Evolutionary conservation across 148 eudicot species (phyloP).

Genomic region (Vaccinium corymbosum): DNA sequence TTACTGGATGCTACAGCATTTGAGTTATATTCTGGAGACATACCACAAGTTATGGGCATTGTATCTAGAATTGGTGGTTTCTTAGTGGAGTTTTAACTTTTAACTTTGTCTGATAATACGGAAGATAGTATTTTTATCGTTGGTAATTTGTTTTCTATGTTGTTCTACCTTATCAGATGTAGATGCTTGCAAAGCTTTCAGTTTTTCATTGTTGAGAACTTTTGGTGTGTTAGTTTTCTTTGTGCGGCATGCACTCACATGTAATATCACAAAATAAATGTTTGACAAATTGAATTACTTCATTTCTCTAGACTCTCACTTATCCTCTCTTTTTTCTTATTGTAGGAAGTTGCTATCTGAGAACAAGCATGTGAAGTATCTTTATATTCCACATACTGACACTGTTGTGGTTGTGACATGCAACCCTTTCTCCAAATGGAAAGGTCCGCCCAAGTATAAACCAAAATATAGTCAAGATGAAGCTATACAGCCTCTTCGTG

Average conservation of each 20-base stretch:
- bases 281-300: neutral
- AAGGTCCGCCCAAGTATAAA: slow-evolving; percentile 62
- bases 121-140: neutral
- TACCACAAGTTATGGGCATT: neutral
- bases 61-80: neutral
- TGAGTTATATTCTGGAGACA: neutral
- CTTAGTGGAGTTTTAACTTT: neutral
- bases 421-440: slow-evolving; percentile 84
- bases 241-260: neutral
- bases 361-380: slow-evolving; percentile 93
- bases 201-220: neutral
- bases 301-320: slow-evolving; percentile 1
- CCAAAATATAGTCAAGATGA: slow-evolving; percentile 81
- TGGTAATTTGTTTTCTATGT: neutral
- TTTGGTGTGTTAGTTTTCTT: neutral
- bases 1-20: neutral
- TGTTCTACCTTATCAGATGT: neutral
- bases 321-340: slow-evolving; percentile 10
- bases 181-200: neutral
- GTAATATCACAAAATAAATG: neutral
- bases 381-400: slow-evolving; percentile 86
- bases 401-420: slow-evolving; percentile 92
- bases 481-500: slow-evolving; percentile 77
- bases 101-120: neutral
- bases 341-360: slow-evolving; percentile 83